A percentile compares a stretch with the other conserved stretches of the same genome.
Conservation (phyloP, 1,284 basidiomycete species). For the Peniophora sp. region DNA sequence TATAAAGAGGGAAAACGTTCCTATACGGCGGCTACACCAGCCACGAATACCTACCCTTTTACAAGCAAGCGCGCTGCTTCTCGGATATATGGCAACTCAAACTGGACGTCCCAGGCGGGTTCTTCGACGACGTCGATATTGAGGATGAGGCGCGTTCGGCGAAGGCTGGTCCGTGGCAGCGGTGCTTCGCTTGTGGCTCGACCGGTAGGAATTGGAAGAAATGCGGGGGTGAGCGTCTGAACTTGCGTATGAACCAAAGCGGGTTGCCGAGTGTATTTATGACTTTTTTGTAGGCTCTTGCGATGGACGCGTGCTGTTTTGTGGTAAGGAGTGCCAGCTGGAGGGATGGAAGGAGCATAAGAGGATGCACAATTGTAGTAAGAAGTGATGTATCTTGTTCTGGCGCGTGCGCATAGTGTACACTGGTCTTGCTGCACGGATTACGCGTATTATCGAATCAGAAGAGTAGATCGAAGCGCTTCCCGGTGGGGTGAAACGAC, state of each 20-base stretch:
- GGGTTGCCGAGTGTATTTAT: not conserved
- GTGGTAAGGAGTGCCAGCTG: not conserved
- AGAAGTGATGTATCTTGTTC: too few relatives aligned
- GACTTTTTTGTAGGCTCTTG: not conserved
- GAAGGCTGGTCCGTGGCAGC: constrained; percentile 25
- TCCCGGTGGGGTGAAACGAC: too few relatives aligned
- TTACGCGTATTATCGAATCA: too few relatives aligned
- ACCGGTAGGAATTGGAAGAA: constrained; percentile 22
- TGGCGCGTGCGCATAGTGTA: too few relatives aligned
- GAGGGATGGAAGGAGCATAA: not conserved
- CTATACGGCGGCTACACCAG: constrained; percentile 24
- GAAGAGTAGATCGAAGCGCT: too few relatives aligned
- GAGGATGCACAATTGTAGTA: not conserved
- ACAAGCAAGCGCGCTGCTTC: constrained; percentile 17
- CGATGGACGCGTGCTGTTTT: not conserved
- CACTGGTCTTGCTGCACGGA: too few relatives aligned
- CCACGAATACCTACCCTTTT: constrained; percentile 19
- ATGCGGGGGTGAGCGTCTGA: constrained; percentile 21
- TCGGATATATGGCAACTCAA: constrained; percentile 27
- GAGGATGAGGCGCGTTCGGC: constrained; percentile 23
- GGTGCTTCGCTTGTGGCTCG: constrained; percentile 26
- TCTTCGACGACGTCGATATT: constrained; percentile 20
- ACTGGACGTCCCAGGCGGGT: constrained; percentile 22
- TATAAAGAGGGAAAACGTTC: constrained; percentile 19
- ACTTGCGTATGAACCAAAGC: too few relatives aligned